These are phyloP conservation scores for Sporothrix schenckii DNA, from an alignment of 2,329 filamentous ascomycete genomes.

Conservation along the genomic window DNA sequence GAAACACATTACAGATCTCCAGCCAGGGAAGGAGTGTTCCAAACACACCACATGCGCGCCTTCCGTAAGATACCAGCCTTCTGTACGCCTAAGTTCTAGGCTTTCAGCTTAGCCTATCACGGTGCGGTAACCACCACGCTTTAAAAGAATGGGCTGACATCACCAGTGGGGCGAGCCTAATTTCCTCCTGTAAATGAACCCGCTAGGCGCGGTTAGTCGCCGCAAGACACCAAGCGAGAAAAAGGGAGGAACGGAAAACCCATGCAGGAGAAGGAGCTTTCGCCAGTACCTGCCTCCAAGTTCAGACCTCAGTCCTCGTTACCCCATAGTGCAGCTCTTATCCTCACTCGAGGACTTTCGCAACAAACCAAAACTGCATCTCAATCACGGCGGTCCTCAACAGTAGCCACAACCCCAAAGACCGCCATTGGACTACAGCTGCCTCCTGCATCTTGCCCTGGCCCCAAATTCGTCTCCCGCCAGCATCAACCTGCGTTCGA, in stretches of 20 bases:
- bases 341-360: background rate
- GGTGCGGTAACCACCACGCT: background rate
- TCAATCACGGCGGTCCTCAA: background rate
- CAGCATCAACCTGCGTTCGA: background rate
- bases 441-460: background rate
- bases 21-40: conserved; percentile 11
- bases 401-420: background rate
- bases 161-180: conserved; percentile 33
- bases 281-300: conserved; percentile 5
- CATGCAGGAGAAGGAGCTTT: conserved; percentile 6
- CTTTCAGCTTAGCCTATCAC: conserved; percentile 25
- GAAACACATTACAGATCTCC: conserved; percentile 17
- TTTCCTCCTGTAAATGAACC: conserved; percentile 30
- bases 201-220: conserved; percentile 13
- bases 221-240: background rate
- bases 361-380: background rate
- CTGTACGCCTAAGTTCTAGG: background rate
- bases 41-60: background rate
- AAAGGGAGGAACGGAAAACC: conserved; percentile 23
- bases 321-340: background rate
- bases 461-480: background rate
- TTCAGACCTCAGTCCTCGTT: background rate
- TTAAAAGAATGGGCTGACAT: conserved; percentile 30
- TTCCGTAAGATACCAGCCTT: background rate
- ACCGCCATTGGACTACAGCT: background rate